Conservation (phyloP, 345 rosid species). For the Brassica rapa region DNA sequence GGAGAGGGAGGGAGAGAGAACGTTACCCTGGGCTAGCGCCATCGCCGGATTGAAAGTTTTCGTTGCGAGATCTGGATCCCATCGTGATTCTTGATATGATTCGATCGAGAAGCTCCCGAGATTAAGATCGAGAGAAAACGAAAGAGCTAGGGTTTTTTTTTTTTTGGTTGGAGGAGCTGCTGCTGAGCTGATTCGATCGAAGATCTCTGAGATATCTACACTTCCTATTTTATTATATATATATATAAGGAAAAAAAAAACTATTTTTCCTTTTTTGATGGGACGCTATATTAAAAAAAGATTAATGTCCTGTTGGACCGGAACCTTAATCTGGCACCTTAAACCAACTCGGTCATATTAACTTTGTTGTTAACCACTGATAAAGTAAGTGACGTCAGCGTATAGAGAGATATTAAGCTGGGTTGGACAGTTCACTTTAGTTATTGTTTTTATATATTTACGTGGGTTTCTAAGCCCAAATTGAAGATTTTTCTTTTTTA, state of each 20-base stretch:
- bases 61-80: constrained; percentile 2
- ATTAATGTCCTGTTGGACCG: constrained; percentile 76
- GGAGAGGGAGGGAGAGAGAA: not conserved
- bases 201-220: not conserved
- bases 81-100: no score
- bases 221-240: not conserved
- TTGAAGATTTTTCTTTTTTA: no score
- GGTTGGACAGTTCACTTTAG: no score
- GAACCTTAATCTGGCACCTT: constrained; percentile 99
- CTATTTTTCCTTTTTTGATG: not conserved
- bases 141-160: not conserved
- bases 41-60: not conserved
- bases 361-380: constrained; percentile 24
- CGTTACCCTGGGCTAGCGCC: not conserved
- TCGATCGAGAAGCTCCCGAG: not conserved
- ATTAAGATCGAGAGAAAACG: not conserved
- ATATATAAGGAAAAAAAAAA: not conserved
- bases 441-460: no score
- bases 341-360: constrained; percentile 98
- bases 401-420: not conserved
- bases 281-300: not conserved
- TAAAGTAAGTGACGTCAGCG: not conserved
- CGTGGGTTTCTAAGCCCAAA: no score
- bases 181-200: not conserved
- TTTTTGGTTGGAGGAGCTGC: not conserved